These are phyloP conservation scores for Phycomyces nitens DNA, from an alignment of 192 early-diverging fungal genomes.

Conservation along the genomic window DNA sequence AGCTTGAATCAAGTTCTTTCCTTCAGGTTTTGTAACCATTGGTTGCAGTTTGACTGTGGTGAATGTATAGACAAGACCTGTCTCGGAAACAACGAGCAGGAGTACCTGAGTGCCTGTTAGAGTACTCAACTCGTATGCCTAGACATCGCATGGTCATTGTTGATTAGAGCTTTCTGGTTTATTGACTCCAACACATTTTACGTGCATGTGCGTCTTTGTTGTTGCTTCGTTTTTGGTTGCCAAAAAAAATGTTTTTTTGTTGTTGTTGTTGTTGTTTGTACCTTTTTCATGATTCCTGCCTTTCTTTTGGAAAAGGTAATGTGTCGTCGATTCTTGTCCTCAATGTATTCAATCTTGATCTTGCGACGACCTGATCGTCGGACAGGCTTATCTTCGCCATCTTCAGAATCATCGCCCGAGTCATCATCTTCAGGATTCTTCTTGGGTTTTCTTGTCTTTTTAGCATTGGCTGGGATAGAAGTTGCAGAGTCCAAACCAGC, in stretches of 20 bases:
- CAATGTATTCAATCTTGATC: slow-evolving; percentile 94
- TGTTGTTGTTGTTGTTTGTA: slow-evolving; percentile 18
- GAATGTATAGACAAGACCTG: slow-evolving; percentile 92
- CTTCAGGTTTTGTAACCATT: slow-evolving; percentile 85
- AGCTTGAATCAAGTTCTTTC: slow-evolving; percentile 87
- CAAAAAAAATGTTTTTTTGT: no score
- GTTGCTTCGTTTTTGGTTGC: no score
- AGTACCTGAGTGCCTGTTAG: slow-evolving; percentile 95
- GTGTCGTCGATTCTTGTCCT: slow-evolving; percentile 86
- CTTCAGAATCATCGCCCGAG: slow-evolving; percentile 30
- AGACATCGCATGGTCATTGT: background rate
- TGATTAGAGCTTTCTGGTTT: no score
- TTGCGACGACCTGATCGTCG: slow-evolving; percentile 82
- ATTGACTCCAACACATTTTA: no score
- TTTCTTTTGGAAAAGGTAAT: slow-evolving; percentile 95
- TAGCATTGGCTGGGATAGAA: background rate
- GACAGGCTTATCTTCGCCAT: slow-evolving; percentile 37
- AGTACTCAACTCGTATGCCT: slow-evolving; percentile 89
- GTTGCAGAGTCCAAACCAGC: background rate
- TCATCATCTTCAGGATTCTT: slow-evolving; percentile 44
- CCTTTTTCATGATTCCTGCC: slow-evolving; percentile 97
- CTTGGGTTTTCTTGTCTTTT: background rate
- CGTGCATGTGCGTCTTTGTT: background rate
- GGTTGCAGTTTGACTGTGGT: slow-evolving; percentile 92
- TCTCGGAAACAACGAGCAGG: slow-evolving; percentile 89